Conservation (phyloP, 129 eudicot genomes). For the carrot (Daucus carota) region DH1_v3.0 NC_030382.2:48549501-48550000, state of each 20-base stretch:
- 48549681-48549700: slow-evolving; percentile 53
- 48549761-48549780: slow-evolving; percentile 19
- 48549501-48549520: slow-evolving; percentile 73
- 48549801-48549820: slow-evolving; percentile 22
- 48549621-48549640: slow-evolving; percentile 7
- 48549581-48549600: slow-evolving; percentile 18
- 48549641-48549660: slow-evolving; percentile 14
- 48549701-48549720: slow-evolving; percentile 55
- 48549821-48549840: slow-evolving; percentile 19
- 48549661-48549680: slow-evolving; percentile 75
- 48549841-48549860: slow-evolving; percentile 19
- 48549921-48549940: slow-evolving; percentile 24
- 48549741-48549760: slow-evolving; percentile 58
- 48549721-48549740: slow-evolving; percentile 42
- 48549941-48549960: slow-evolving; percentile 24
- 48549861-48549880: slow-evolving; percentile 19
- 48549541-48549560: slow-evolving; percentile 96
- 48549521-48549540: slow-evolving; percentile 79
- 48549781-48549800: slow-evolving; percentile 16
- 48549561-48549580: slow-evolving; percentile 83
- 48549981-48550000: slow-evolving; percentile 9
- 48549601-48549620: slow-evolving; percentile 5
- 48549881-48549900: slow-evolving; percentile 32
- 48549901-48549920: slow-evolving; percentile 22
- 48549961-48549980: slow-evolving; percentile 19